Evolutionary conservation across 495 filamentous ascomycete species (phyloP), one percentile per base, ranked within the genome.

Genomic region (Hypoxylon cercidicola): DNA sequence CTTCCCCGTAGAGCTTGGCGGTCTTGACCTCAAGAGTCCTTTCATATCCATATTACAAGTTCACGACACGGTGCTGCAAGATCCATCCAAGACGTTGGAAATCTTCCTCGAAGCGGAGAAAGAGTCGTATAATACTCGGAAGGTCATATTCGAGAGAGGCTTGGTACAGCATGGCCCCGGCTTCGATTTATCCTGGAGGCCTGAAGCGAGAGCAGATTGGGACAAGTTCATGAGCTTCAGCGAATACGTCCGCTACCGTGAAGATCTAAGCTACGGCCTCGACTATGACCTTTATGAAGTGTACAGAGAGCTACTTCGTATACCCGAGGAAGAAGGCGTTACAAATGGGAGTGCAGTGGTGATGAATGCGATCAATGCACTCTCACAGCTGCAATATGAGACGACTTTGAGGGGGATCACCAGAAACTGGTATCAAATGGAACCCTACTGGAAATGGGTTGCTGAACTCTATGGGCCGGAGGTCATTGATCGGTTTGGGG

Each of bases 401-500:
- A 57, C 19, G 40, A 68, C 21, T 34, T 54, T 62, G 58, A 63
- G 55, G 20, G 64, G 54, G 16, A 74, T 58, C 46, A 68, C 35
- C 32, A 53, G 65, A 1, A 23, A 66, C 8, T 85, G 79, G 81
- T 0, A 6, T 5, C 4, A 18, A 11, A 83, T 87, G 83, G 74
- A 81, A 1, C 74, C 85, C 15, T 89, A 90, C 68, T 86, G 84
- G 85, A 78, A 75, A 51, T 90, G 87, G 88, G 77, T 87, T 21
- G 81, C 81, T 13, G 79, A 85, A 62, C 60, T 89, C 56, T 89
- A 88, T 63, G 81, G 84, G 6, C 77, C 75, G 1, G 85, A 86
- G 60, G 85, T 89, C 74, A 77, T 87, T 34, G 74, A 79, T 35
- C 78, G 74, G 15, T 90, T 89, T 72, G 88, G 88, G 15, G 80